These are phyloP conservation scores for Tolypocladium capitatum DNA, from an alignment of 2,329 filamentous ascomycete genomes.

Conservation along the genomic window DNA sequence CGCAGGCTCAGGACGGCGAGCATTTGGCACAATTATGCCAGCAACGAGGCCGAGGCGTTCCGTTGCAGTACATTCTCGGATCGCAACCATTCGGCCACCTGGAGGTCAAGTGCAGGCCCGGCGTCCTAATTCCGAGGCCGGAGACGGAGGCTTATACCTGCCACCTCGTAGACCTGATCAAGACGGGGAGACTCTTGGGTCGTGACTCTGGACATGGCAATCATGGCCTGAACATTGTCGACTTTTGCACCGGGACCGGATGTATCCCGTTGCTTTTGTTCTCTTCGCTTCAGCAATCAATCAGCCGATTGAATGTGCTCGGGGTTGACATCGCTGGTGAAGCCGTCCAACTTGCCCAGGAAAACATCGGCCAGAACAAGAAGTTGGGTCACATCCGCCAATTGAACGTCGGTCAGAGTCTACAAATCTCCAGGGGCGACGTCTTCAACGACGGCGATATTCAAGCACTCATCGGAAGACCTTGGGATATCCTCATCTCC, in stretches of 20 bases:
- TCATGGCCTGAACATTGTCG: slow-evolving; percentile 48
- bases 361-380: slow-evolving; percentile 47
- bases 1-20: slow-evolving; percentile 3
- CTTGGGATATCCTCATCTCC: slow-evolving; percentile 58
- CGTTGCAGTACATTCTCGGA: slow-evolving; percentile 81
- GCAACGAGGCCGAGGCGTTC: slow-evolving; percentile 47
- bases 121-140: slow-evolving; percentile 75
- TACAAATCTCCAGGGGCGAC: slow-evolving; percentile 35
- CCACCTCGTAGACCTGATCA: slow-evolving; percentile 37
- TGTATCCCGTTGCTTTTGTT: slow-evolving; percentile 75
- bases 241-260: slow-evolving; percentile 83
- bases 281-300: slow-evolving; percentile 36
- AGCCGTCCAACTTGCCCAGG: slow-evolving; percentile 51
- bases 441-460: slow-evolving; percentile 32
- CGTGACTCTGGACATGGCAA: slow-evolving; percentile 1
- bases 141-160: slow-evolving; percentile 60
- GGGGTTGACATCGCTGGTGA: slow-evolving; percentile 61
- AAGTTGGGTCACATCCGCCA: slow-evolving; percentile 10
- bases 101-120: slow-evolving; percentile 61
- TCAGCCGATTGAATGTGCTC: slow-evolving; percentile 33
- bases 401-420: slow-evolving; percentile 8
- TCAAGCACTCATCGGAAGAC: slow-evolving; percentile 7
- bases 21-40: slow-evolving; percentile 29
- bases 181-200: slow-evolving; percentile 7
- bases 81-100: slow-evolving; percentile 78